A percentile compares a stretch with the other conserved stretches of the same genome.
Evolutionary conservation across 2,329 filamentous ascomycete genomes (phyloP).

Genomic region (Ascochyta viciae-villosae): DNA sequence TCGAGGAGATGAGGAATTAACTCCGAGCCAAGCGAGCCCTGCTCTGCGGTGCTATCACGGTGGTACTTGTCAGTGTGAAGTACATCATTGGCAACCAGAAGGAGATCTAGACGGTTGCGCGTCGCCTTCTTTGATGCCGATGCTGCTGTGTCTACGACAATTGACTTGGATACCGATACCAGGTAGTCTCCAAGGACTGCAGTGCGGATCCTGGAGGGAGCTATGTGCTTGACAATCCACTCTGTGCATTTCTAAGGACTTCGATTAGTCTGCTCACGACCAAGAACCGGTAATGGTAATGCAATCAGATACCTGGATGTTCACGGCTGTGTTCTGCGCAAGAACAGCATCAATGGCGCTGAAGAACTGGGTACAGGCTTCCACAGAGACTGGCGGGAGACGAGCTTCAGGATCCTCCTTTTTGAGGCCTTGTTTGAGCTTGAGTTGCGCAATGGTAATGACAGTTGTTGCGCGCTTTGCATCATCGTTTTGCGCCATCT

Average conservation of each 20-base stretch:
- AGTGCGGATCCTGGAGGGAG: slow-evolving; percentile 70
- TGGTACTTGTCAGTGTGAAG: slow-evolving; percentile 60
- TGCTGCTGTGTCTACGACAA: slow-evolving; percentile 40
- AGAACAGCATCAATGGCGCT: slow-evolving; percentile 37
- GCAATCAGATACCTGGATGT: slow-evolving; percentile 44
- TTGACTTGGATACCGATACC: slow-evolving; percentile 70
- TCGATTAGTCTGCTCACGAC: slow-evolving; percentile 44
- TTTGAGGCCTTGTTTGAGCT: slow-evolving; percentile 38
- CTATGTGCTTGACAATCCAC: slow-evolving; percentile 79
- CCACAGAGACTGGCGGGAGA: slow-evolving; percentile 29
- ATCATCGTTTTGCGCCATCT: slow-evolving; percentile 33
- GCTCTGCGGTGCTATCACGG: slow-evolving; percentile 16
- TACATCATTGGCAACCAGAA: slow-evolving; percentile 81
- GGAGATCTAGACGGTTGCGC: slow-evolving; percentile 74
- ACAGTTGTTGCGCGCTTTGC: slow-evolving; percentile 32
- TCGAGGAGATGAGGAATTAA: slow-evolving; percentile 66
- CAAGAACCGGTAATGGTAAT: slow-evolving; percentile 24
- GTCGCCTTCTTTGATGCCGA: slow-evolving; percentile 58
- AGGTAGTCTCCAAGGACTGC: slow-evolving; percentile 78
- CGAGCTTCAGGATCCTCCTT: slow-evolving; percentile 27
- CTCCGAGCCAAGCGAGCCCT: slow-evolving; percentile 19
- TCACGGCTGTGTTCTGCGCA: slow-evolving; percentile 34
- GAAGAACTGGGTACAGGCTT: slow-evolving; percentile 34
- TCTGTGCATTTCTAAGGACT: slow-evolving; percentile 77
- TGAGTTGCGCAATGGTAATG: slow-evolving; percentile 38